Conservation (phyloP, 805 yeast species). For the Candida ortonii region DNA sequence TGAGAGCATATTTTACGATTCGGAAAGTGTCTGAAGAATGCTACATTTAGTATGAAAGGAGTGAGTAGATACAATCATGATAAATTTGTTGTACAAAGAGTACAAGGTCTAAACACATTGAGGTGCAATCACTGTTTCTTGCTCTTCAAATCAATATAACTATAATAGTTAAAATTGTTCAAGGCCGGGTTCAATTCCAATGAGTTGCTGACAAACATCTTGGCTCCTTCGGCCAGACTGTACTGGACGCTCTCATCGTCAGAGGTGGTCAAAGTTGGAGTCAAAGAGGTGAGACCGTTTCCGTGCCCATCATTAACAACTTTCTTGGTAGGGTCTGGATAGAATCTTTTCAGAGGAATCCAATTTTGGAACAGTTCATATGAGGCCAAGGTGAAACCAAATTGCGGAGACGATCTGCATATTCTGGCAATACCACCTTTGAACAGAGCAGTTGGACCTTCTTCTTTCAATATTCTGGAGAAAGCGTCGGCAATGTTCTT, state of each 20-base stretch:
- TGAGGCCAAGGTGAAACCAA: constrained; percentile 96
- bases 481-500: constrained; percentile 77
- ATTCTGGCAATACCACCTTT: constrained; percentile 97
- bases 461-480: constrained; percentile 69
- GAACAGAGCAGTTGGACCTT: constrained; percentile 82
- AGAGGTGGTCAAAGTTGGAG: constrained; percentile 17
- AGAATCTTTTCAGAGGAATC: constrained; percentile 59
- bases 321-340: constrained; percentile 27
- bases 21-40: constrained; percentile 7
- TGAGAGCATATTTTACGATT: constrained; percentile 35
- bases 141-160: constrained; percentile 23
- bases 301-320: constrained; percentile 25
- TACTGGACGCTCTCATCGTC: constrained; percentile 24
- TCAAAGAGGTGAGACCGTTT: constrained; percentile 25
- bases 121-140: constrained; percentile 13
- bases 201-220: constrained; percentile 30
- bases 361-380: constrained; percentile 83
- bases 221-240: constrained; percentile 30
- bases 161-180: constrained; percentile 27
- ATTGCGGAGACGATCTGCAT: constrained; percentile 93
- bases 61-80: neutral
- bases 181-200: constrained; percentile 32
- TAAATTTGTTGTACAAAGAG: neutral
- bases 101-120: neutral
- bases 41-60: constrained; percentile 1